These are phyloP conservation scores for Laetiporus sulphureus DNA, from an alignment of 1,284 basidiomycete species.

Conservation along the genomic window DNA sequence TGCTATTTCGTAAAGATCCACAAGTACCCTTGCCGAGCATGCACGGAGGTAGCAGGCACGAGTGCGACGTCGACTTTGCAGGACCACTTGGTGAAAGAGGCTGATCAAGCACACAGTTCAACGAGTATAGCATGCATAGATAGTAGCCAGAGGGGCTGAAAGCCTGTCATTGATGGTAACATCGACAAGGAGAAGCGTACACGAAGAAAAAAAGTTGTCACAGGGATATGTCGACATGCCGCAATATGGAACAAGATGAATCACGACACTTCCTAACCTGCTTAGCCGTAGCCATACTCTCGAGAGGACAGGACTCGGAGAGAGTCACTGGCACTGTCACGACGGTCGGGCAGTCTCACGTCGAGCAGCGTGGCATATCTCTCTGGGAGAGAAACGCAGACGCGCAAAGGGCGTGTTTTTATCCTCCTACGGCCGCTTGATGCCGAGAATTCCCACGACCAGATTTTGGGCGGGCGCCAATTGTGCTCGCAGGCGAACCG, in stretches of 20 bases:
- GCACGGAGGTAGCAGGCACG: too few species aligned
- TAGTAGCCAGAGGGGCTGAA: too few species aligned
- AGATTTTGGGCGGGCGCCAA: neutral
- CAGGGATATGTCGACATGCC: conserved; percentile 36
- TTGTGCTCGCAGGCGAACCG: conserved; percentile 4
- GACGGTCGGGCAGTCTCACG: conserved; percentile 29
- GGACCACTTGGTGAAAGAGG: too few species aligned
- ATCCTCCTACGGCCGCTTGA: conserved; percentile 9
- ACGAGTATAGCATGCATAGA: too few species aligned
- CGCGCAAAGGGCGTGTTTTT: conserved; percentile 11
- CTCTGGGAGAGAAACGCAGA: conserved; percentile 22
- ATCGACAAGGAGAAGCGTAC: too few species aligned
- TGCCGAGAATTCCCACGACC: conserved; percentile 15
- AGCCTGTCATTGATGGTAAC: too few species aligned
- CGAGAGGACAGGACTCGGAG: conserved; percentile 31
- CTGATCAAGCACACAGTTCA: too few species aligned
- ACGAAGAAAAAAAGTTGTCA: too few species aligned
- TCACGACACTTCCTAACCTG: conserved; percentile 39
- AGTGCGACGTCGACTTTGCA: too few species aligned
- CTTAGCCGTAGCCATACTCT: conserved; percentile 25
- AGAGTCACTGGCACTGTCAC: conserved; percentile 37
- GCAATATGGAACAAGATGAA: conserved; percentile 26
- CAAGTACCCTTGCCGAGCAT: too few species aligned
- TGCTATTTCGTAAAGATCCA: too few species aligned
- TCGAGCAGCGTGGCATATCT: conserved; percentile 38